These are phyloP conservation scores for Gossypium raimondii DNA, from an alignment of 345 rosid genomes.

Conservation along the genomic window DNA sequence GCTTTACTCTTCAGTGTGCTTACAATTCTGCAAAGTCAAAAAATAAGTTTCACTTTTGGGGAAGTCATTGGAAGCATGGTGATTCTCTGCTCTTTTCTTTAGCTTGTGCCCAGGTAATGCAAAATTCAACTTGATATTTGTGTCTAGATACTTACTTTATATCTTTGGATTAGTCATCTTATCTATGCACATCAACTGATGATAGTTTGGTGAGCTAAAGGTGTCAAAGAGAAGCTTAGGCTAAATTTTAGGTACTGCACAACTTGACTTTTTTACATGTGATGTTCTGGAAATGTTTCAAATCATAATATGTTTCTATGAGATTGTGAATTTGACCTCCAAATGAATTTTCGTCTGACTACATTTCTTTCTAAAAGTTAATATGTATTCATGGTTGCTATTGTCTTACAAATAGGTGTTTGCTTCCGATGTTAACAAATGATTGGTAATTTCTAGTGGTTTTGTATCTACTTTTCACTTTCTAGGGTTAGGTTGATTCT, in stretches of 20 bases:
- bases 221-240: background rate
- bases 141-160: background rate
- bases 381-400: background rate
- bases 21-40: slow-evolving; percentile 96
- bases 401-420: background rate
- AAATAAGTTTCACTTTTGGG: slow-evolving; percentile 96
- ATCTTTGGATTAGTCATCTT: background rate
- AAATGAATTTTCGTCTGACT: slow-evolving; percentile 7
- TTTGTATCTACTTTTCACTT: background rate
- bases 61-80: slow-evolving; percentile 97
- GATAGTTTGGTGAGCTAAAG: background rate
- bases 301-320: background rate
- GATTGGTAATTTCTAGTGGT: background rate
- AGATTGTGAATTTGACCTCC: background rate
- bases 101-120: slow-evolving; percentile 86
- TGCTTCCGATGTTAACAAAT: background rate
- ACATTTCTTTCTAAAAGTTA: background rate
- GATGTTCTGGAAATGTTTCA: background rate
- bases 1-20: slow-evolving; percentile 46
- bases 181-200: background rate
- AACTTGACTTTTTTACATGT: background rate
- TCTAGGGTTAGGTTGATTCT: background rate
- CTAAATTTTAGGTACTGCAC: background rate
- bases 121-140: background rate
- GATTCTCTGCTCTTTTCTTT: slow-evolving; percentile 86